These are phyloP conservation scores for Hemisphaericaspora lyxosophila DNA, from an alignment of 1,139 yeast species.

Conservation along the genomic window DNA sequence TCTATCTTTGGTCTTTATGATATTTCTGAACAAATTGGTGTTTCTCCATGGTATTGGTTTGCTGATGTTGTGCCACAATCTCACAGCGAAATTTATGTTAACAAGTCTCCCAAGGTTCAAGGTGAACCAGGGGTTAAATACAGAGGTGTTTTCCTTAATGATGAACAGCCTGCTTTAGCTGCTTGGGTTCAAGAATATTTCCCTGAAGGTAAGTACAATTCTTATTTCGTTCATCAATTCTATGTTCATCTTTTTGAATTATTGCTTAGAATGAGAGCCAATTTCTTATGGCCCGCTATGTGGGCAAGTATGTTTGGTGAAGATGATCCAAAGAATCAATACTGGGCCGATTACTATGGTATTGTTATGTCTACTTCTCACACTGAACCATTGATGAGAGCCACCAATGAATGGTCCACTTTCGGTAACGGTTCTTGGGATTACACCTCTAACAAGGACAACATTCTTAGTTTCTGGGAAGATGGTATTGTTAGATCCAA, in stretches of 20 bases:
- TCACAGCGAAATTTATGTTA: conserved; percentile 13
- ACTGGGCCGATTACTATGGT: conserved; percentile 21
- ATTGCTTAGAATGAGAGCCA: conserved; percentile 17
- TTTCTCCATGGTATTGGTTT: conserved; percentile 20
- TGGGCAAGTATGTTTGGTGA: conserved; percentile 19
- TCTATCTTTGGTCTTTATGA: conserved; percentile 17
- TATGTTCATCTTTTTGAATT: conserved; percentile 16
- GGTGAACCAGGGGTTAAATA: conserved; percentile 18
- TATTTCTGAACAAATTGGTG: conserved; percentile 18
- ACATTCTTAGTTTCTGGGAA: conserved; percentile 17
- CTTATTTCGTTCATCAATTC: conserved; percentile 17
- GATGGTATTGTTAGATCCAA: conserved; percentile 17
- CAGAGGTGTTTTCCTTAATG: conserved; percentile 18
- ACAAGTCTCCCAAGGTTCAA: conserved; percentile 10
- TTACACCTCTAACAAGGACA: conserved; percentile 17
- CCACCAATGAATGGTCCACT: conserved; percentile 17
- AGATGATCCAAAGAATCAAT: conserved; percentile 17
- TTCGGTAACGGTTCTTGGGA: conserved; percentile 19
- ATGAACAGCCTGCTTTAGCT: conserved; percentile 18
- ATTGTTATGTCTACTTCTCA: conserved; percentile 21
- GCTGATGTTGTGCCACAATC: conserved; percentile 15
- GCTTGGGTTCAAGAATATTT: conserved; percentile 16
- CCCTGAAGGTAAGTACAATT: conserved; percentile 15
- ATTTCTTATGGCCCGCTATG: conserved; percentile 20
- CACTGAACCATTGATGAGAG: conserved; percentile 20